Evolutionary conservation across 495 filamentous ascomycete genomes (phyloP), one percentile per base, ranked within the genome.

Genomic region (Apodospora peruviana): DNA sequence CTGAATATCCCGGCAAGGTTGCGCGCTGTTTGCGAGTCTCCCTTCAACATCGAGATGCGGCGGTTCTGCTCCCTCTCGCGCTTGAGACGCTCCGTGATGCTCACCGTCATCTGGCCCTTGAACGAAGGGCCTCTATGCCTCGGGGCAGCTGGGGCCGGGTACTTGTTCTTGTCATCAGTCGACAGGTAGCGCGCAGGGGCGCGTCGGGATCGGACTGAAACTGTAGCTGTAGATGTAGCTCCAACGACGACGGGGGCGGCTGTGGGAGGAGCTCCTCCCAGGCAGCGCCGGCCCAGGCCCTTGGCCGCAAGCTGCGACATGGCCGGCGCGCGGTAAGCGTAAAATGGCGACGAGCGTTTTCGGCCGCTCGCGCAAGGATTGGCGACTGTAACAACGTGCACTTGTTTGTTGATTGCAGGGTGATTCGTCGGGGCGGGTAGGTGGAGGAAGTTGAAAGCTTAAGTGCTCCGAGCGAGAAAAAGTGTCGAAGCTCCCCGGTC

Each of bases 81-180:
- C 59, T 84, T 74, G 47, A 96, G 68, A 10, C 93, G 82, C 56
- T 83, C 72, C 45, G 80, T 73, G 25, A 91, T 91, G 55, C 87
- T 94, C 58, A 93, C 82, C 48, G 88, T 90, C 49, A 98, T 71
- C 71, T 98, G 93, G 16, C 83, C 86, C 53, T 87, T 82, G 73
- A 98, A 96, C 3, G 80, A 79, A 38, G 67, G 58, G 21, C 60
- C 67, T 14, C 48, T 47, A 7, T n/a, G 9, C 12, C 35, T 3
- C 16, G 29, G 35, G 18, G 43, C 2, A 29, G 32, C 20, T 4
- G 14, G 12, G 23, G 10, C 19, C 14, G 32, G 14, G 42, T 27
- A 32, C 44, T 46, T 2, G 59, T 55, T 40, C 7, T 14, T 7
- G 27, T 58, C 59, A 19, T 64, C 63, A 11, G 58, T 47, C 43